Evolutionary conservation across 2,329 filamentous ascomycete genomes (phyloP).

Genomic region (Neonectria coccinea): DNA sequence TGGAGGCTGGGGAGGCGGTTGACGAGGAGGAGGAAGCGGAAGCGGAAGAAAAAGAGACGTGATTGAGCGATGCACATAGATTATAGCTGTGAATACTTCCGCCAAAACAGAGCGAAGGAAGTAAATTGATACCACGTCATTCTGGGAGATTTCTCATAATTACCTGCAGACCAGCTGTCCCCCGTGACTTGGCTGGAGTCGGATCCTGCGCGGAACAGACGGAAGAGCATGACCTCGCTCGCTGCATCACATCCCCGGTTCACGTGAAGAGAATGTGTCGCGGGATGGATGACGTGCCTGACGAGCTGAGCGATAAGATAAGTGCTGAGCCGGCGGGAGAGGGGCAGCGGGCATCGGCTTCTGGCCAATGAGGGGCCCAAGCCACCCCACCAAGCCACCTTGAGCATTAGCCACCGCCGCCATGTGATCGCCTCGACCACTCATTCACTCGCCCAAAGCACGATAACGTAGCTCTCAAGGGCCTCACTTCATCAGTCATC

Average conservation of each 20-base stretch:
- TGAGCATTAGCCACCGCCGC: constrained; percentile 31
- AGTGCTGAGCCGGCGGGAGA: neutral
- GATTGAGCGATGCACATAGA: neutral
- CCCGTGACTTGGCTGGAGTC: neutral
- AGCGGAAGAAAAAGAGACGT: constrained; percentile 16
- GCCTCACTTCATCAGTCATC: constrained; percentile 23
- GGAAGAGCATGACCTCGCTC: neutral
- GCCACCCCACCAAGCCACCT: constrained; percentile 34
- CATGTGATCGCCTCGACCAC: constrained; percentile 48
- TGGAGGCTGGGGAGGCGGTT: constrained; percentile 63
- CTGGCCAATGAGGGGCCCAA: constrained; percentile 38
- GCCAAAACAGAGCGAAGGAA: neutral
- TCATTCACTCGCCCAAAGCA: constrained; percentile 11
- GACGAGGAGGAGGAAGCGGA: constrained; percentile 52
- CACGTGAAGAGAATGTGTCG: constrained; percentile 15
- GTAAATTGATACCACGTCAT: constrained; percentile 13
- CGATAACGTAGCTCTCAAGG: constrained; percentile 20
- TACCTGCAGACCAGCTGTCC: neutral
- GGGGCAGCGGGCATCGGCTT: neutral
- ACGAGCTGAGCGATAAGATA: constrained; percentile 27
- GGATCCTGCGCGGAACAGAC: neutral
- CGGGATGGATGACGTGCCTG: constrained; percentile 21
- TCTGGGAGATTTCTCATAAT: neutral
- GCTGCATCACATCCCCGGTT: neutral
- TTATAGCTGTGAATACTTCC: neutral